These are phyloP conservation scores for Beta macrorhiza DNA, from an alignment of 179 eudicot species.

Conservation along the genomic window DNA sequence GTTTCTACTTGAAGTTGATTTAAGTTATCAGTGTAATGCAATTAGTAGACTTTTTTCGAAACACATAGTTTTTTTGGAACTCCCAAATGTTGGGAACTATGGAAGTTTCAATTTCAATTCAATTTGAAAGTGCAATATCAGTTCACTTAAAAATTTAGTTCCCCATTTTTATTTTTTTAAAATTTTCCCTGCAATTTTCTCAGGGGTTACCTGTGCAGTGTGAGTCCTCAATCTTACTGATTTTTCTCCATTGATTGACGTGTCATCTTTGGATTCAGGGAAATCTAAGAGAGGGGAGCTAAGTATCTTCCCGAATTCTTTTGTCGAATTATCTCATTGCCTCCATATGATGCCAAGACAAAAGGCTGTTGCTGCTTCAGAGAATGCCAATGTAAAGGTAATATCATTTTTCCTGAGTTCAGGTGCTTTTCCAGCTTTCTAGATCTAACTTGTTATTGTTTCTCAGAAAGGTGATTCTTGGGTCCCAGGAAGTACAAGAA, in stretches of 20 bases:
- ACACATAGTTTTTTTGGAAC: not conserved
- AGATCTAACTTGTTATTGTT: not conserved
- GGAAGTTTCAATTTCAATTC: not conserved
- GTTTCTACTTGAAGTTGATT: not conserved
- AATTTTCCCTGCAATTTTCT: not conserved
- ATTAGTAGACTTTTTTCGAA: not conserved
- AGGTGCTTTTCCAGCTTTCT: not conserved
- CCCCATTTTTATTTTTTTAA: not conserved
- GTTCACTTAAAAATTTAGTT: not conserved
- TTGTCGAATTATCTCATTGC: constrained; percentile 74
- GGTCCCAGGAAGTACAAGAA: constrained; percentile 79
- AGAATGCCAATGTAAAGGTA: constrained; percentile 47
- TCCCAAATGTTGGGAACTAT: not conserved
- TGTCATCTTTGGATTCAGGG: constrained; percentile 31
- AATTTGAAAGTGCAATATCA: not conserved
- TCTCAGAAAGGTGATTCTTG: constrained; percentile 47
- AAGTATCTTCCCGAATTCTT: constrained; percentile 80
- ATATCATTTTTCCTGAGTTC: not conserved
- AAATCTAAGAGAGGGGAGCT: constrained; percentile 91
- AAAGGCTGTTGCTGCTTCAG: constrained; percentile 56
- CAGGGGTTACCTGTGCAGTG: not conserved
- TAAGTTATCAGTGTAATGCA: too few species aligned
- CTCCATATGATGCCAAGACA: constrained; percentile 96
- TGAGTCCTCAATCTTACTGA: not conserved
- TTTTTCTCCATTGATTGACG: not conserved